These are phyloP conservation scores for Hypoxylon sp. DNA, from an alignment of 2,329 filamentous ascomycete species.

Conservation along the genomic window DNA sequence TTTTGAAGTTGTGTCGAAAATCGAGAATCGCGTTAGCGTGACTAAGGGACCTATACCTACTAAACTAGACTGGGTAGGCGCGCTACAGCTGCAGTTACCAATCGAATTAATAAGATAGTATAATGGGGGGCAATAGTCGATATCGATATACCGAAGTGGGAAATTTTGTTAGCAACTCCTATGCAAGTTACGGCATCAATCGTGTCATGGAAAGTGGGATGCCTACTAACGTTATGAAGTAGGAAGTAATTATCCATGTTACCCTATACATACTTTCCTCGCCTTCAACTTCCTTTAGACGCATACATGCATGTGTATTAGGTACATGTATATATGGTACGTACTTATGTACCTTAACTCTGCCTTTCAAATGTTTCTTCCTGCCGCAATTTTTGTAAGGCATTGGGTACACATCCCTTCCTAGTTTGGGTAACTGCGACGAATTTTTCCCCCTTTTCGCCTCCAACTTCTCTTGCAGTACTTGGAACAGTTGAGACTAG, in stretches of 20 bases:
- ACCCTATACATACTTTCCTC: slow-evolving; percentile 7
- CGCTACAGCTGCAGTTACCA: slow-evolving; percentile 25
- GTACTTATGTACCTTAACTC: slow-evolving; percentile 8
- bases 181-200: slow-evolving; percentile 25
- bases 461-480: slow-evolving; percentile 17
- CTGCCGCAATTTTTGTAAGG: slow-evolving; percentile 12
- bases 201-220: slow-evolving; percentile 34
- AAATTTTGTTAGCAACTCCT: slow-evolving; percentile 29
- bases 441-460: slow-evolving; percentile 23
- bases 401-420: slow-evolving; percentile 23
- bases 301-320: neutral
- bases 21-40: slow-evolving; percentile 46
- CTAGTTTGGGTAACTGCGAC: slow-evolving; percentile 34
- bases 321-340: neutral
- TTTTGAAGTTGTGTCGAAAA: slow-evolving; percentile 48
- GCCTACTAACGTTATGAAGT: slow-evolving; percentile 33
- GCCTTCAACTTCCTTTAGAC: neutral
- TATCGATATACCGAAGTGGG: slow-evolving; percentile 34
- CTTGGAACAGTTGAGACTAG: slow-evolving; percentile 26
- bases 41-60: slow-evolving; percentile 37
- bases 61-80: slow-evolving; percentile 34
- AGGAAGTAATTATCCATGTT: neutral
- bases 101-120: slow-evolving; percentile 23
- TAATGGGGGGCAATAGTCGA: slow-evolving; percentile 26
- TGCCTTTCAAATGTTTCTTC: neutral